phyloP scores from a whole-genome alignment of 805 yeast species.

The Wickerhamomyces alni region DNA sequence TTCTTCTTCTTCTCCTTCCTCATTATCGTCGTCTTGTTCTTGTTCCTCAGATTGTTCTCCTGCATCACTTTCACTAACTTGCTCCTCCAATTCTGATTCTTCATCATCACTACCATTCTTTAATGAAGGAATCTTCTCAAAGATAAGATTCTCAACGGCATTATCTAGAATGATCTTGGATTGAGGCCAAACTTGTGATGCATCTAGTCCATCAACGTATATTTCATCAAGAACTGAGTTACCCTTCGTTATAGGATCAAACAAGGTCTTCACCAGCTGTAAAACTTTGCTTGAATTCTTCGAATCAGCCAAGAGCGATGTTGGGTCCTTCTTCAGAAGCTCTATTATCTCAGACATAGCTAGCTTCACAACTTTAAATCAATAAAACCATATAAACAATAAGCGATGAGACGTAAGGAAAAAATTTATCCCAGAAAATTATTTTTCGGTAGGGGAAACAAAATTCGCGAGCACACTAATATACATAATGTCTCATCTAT shows the following conservation, averaged over 20 bases:
- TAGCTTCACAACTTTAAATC: too few relatives aligned
- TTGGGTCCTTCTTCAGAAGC: constrained; percentile 7
- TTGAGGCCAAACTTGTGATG: constrained; percentile 92
- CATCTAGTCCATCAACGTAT: constrained; percentile 78
- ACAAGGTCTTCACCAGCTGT: constrained; percentile 15
- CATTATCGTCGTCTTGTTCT: constrained; percentile 11
- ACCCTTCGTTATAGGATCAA: constrained; percentile 23
- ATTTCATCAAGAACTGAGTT: constrained; percentile 70
- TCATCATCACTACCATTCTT: constrained; percentile 27
- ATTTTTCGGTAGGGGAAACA: too few relatives aligned
- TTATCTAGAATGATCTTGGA: constrained; percentile 79
- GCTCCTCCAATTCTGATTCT: constrained; percentile 7
- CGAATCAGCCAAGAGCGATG: constrained; percentile 1
- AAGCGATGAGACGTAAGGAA: too few relatives aligned
- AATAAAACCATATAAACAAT: too few relatives aligned
- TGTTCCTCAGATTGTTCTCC: constrained; percentile 22
- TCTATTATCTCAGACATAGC: constrained; percentile 6
- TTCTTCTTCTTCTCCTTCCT: constrained; percentile 7
- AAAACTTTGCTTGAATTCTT: constrained; percentile 8
- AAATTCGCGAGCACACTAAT: too few relatives aligned
- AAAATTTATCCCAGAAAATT: too few relatives aligned
- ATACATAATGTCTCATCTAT: too few relatives aligned
- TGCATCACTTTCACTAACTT: constrained; percentile 11
- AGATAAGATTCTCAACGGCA: constrained; percentile 58
- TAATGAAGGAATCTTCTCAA: constrained; percentile 48